Conservation (phyloP, 352 stramenopile genomes). For the Peronospora belbahrii region DNA sequence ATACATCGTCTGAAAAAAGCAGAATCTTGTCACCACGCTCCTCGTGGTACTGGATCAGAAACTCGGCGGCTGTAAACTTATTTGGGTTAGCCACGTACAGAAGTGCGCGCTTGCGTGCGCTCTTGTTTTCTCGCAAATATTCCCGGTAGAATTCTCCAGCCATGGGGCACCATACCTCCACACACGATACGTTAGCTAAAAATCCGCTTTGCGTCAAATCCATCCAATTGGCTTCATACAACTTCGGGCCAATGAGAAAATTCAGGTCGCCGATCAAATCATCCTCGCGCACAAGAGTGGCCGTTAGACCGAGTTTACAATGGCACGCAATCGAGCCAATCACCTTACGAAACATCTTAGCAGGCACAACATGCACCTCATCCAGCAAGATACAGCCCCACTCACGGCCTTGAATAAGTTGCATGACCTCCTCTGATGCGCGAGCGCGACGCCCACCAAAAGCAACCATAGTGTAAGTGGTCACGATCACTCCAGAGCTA, state of each 20-base stretch:
- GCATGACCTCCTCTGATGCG: constrained; percentile 91
- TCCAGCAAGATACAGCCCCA: constrained; percentile 98
- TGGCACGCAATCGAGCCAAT: constrained; percentile 92
- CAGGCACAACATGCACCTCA: constrained; percentile 97
- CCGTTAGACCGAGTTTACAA: constrained; percentile 97
- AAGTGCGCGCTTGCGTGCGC: constrained; percentile 88
- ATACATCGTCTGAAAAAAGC: constrained; percentile 98
- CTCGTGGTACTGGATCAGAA: constrained; percentile 96
- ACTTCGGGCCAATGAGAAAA: constrained; percentile 98
- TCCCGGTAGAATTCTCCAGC: constrained; percentile 95
- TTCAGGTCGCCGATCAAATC: constrained; percentile 98
- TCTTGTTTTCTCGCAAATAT: constrained; percentile 81
- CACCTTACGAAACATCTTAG: constrained; percentile 97
- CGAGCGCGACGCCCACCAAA: constrained; percentile 88
- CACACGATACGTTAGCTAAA: constrained; percentile 95
- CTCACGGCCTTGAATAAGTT: constrained; percentile 93
- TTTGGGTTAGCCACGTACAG: constrained; percentile 99
- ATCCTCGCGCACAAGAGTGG: constrained; percentile 98
- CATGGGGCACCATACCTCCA: constrained; percentile 99
- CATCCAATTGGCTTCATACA: constrained; percentile 98
- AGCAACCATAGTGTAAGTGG: constrained; percentile 97
- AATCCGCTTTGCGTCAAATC: constrained; percentile 96
- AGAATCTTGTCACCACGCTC: constrained; percentile 98
- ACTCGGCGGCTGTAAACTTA: constrained; percentile 95
- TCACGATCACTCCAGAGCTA: constrained; percentile 90